Base-by-base conservation (phyloP, 139 green algal genomes). In the Penium margaritaceum region DNA sequence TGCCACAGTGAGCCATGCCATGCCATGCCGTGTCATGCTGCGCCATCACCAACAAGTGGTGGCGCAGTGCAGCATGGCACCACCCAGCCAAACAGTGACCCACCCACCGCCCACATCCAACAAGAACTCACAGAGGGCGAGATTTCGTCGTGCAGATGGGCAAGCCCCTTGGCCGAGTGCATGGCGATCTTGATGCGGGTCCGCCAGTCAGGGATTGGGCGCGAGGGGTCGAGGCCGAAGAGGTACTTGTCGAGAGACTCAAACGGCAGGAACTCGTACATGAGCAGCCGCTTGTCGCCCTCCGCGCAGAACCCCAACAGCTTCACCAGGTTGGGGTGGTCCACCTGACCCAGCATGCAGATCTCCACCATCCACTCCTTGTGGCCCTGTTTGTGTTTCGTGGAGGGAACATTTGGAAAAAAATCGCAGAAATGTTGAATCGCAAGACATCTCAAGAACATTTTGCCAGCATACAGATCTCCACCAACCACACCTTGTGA, bases 191-290 rank as follows among this genome's bases (percentile, higher is more conserved):
- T 67, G 55, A 77, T 29, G 17, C 70, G 34, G 61, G 39, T 66
- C 32, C 32, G 19, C 54, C 53, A 74, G 17, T 60, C 51, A n/a
- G 32, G 32, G 24, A 66, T 24, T 39, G 33, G 32, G n/a, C 19
- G 32, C n/a, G 32, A 38, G 33, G 27, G 32, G 58, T 27, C 24
- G n/a, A n/a, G n/a, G n/a, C n/a, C 32, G 24, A 76, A 76, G 37
- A 76, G 37, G 46, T 63, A 70, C 34, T 51, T 51, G 68, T 76
- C 68, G 5, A 78, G 47, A 27, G 46, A 74, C 9, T 21, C 27
- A 33, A 78, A 78, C 5, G 73, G 63, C 32, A 80, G 34, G 63
- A 60, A 78, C 70, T 80, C 73, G 21, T 80, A 80, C 32, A 77
- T 67, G 6, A 80, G 73, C 12, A 80, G 66, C 17, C 66, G 66